Conservation (phyloP, 306 rosid genomes). For the Chamaecrista fasciculata region DNA sequence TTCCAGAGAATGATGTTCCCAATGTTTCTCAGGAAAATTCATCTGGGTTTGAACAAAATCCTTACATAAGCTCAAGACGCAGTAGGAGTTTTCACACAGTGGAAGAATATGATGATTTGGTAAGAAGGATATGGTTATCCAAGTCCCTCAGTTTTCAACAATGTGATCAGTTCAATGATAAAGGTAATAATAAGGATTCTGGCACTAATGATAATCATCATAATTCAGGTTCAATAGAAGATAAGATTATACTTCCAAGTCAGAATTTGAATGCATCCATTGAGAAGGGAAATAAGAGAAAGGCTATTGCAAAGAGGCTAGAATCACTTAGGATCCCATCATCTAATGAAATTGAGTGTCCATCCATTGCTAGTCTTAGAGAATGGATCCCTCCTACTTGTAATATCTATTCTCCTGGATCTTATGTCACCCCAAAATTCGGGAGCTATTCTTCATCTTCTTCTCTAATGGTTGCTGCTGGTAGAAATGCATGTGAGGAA, state of each 20-base stretch:
- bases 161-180: constrained; percentile 22
- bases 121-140: constrained; percentile 18
- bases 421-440: constrained; percentile 52
- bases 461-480: not conserved
- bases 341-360: constrained; percentile 11
- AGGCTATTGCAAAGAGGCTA: constrained; percentile 40
- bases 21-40: constrained; percentile 33
- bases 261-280: not conserved
- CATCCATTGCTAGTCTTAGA: constrained; percentile 42
- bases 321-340: constrained; percentile 46
- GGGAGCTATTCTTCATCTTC: constrained; percentile 39
- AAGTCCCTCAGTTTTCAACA: constrained; percentile 9
- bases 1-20: constrained; percentile 24
- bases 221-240: constrained; percentile 1
- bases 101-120: constrained; percentile 46
- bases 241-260: constrained; percentile 15
- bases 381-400: constrained; percentile 39
- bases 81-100: constrained; percentile 51
- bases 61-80: constrained; percentile 20
- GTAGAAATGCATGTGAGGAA: constrained; percentile 27
- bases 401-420: constrained; percentile 41
- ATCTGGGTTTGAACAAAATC: constrained; percentile 17
- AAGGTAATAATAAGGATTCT: constrained; percentile 26
- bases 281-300: constrained; percentile 45
- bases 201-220: not conserved